Evolutionary conservation across 1,139 yeast species (phyloP), one percentile per base, ranked within the genome.

Genomic region (Candida smagusa): DNA sequence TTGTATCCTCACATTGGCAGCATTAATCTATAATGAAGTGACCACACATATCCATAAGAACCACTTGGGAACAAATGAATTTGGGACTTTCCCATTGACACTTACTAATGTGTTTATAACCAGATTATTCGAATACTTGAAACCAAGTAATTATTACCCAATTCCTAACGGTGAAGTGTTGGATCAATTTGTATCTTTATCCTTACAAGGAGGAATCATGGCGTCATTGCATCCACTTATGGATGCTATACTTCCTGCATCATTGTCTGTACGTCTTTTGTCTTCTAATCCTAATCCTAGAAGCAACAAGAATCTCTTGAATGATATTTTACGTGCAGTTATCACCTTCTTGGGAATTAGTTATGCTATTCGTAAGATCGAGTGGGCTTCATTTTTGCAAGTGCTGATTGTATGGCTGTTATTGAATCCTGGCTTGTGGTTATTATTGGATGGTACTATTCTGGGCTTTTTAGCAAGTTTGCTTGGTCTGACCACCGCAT

Each of bases 261-360:
- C 44, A 21, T 53, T 61, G 38, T 59, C 63, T 16, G 54, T 46
- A 30, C 45, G 56, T 23, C 48, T 45, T 39, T 46, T 47, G 40
- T 49, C 50, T 36, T 54, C 55, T 28, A 54, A 47, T 40, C 58
- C 42, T 2, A 57, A 65, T 41, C 65, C 69, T 2, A 51, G 49
- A 23, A 52, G 48, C 31, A 49, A 51, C 36, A 54, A 65, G 33
- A 61, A 59, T 38, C 47, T 68, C 33, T 46, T 62, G 28, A 68
- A 62, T 46, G 77, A 71, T 44, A 56, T 65, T 27, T 43, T 71
- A 28, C 74, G 95, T 44, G 76, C 86, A 28, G 67, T 77, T 36
- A 81, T 87, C 34, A 89, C 95, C 6, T 79, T 89, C 50, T 63
- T 89, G 44, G 97, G 97, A 3, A 78, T 90, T 22, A 77, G 87